Evolutionary conservation across 306 rosid species (phyloP).

Genomic region (Castanea sativa): DNA sequence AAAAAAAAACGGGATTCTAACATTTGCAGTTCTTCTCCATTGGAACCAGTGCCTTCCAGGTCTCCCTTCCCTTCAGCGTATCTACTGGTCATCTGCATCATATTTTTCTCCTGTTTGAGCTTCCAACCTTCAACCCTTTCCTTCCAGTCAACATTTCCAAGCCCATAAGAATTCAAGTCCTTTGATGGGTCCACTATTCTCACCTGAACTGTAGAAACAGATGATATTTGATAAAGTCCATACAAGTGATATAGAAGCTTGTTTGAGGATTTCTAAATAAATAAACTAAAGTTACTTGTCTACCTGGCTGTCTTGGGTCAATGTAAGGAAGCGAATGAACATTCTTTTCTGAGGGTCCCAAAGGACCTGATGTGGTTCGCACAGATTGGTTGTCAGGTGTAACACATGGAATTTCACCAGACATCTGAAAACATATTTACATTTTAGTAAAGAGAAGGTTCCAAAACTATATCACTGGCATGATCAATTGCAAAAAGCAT

Average conservation of each 20-base stretch:
- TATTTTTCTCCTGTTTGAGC: constrained; percentile 89
- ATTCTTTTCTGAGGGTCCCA: constrained; percentile 75
- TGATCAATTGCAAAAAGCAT: neutral
- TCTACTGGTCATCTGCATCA: constrained; percentile 70
- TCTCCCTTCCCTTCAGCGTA: constrained; percentile 89
- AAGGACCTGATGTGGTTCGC: constrained; percentile 88
- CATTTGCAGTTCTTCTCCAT: constrained; percentile 98
- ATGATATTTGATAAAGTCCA: constrained; percentile 13
- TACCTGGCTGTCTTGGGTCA: constrained; percentile 97
- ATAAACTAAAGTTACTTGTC: constrained; percentile 5
- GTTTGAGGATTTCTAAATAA: neutral
- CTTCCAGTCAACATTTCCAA: constrained; percentile 99
- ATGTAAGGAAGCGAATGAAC: constrained; percentile 57
- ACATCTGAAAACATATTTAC: constrained; percentile 48
- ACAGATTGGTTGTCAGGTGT: constrained; percentile 90
- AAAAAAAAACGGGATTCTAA: constrained; percentile 24
- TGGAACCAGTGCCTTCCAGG: constrained; percentile 96
- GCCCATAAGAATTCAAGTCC: constrained; percentile 94
- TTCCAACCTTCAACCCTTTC: constrained; percentile 99
- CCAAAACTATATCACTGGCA: neutral
- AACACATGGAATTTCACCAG: constrained; percentile 91
- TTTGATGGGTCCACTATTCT: constrained; percentile 92
- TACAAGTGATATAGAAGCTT: constrained; percentile 11
- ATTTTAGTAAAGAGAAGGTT: neutral
- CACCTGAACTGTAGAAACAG: constrained; percentile 65